These are phyloP conservation scores for Geotrichum australiense DNA, from an alignment of 1,139 yeast species.

Conservation along the genomic window DNA sequence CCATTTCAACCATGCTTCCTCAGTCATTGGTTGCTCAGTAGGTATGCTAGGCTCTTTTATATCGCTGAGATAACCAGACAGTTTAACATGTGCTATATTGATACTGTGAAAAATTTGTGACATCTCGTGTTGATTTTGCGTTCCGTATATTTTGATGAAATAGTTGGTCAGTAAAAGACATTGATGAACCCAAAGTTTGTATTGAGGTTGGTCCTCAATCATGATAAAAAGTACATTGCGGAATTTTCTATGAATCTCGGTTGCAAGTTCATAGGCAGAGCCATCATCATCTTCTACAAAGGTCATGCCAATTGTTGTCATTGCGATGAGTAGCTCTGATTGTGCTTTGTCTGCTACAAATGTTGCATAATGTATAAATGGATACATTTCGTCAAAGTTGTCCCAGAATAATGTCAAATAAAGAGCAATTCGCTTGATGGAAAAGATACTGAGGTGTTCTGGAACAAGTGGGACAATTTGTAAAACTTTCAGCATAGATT, in stretches of 20 bases:
- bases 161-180: conserved; percentile 27
- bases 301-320: conserved; percentile 36
- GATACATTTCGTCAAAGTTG: conserved; percentile 33
- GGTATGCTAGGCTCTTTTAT: conserved; percentile 15
- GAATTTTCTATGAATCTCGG: conserved; percentile 25
- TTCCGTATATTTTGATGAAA: conserved; percentile 30
- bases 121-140: conserved; percentile 27
- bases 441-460: conserved; percentile 18
- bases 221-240: conserved; percentile 25
- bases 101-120: conserved; percentile 34
- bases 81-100: conserved; percentile 29
- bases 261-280: conserved; percentile 24
- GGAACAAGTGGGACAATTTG: conserved; percentile 19
- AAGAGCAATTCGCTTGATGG: conserved; percentile 19
- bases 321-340: conserved; percentile 29
- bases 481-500: conserved; percentile 20
- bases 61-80: conserved; percentile 30
- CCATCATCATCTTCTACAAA: conserved; percentile 20
- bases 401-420: conserved; percentile 32
- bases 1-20: conserved; percentile 32
- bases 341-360: conserved; percentile 29
- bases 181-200: conserved; percentile 29
- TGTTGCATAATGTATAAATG: conserved; percentile 34
- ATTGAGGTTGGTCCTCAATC: conserved; percentile 26
- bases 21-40: conserved; percentile 16